Percentiles rank a stretch among this genome's conserved stretches.
Conservation (phyloP, 345 rosid genomes). For the Eucalyptus tenuipes region DNA sequence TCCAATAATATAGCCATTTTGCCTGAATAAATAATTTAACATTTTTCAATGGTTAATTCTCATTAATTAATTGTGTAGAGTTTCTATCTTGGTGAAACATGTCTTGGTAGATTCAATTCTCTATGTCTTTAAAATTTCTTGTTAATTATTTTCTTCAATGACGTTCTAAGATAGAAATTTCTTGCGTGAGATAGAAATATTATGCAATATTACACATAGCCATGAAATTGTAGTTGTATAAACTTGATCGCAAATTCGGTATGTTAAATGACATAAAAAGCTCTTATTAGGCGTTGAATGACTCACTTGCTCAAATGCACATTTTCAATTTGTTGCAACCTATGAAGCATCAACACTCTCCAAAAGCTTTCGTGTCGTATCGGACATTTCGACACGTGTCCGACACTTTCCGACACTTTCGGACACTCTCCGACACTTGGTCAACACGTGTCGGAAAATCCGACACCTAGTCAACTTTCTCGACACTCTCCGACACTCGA, state of each 20-base stretch:
- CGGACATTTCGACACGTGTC: no score
- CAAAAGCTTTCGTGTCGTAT: no score
- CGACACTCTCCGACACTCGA: no score
- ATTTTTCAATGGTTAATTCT: background rate
- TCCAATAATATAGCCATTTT: background rate
- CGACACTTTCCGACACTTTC: no score
- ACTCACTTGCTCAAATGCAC: background rate
- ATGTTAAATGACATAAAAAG: background rate
- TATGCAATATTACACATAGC: background rate
- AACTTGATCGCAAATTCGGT: background rate
- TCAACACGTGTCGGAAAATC: no score
- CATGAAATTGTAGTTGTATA: background rate
- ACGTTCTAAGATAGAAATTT: background rate
- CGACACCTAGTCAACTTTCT: no score
- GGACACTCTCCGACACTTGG: no score
- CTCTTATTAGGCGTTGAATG: background rate
- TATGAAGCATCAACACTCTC: no score
- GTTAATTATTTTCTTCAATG: background rate
- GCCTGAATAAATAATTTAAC: background rate
- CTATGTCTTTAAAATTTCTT: background rate
- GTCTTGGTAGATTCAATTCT: background rate
- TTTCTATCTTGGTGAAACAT: background rate
- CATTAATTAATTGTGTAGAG: background rate
- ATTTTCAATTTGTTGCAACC: background rate
- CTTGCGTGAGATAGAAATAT: background rate